phyloP scores from a whole-genome alignment of 331 rosid genomes.

The Stylosanthes scabra region DNA sequence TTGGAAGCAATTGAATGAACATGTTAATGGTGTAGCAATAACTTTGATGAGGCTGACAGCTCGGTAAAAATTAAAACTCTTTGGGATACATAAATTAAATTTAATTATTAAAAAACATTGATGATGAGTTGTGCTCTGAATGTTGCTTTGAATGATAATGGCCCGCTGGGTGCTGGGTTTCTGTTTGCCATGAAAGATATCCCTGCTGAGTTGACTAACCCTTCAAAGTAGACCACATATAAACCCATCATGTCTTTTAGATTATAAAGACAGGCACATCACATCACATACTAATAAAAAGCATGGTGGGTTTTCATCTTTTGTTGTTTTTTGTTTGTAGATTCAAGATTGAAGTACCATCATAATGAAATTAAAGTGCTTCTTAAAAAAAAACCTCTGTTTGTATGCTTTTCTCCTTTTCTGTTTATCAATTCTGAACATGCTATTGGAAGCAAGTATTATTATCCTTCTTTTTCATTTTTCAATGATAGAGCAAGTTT shows the following conservation, averaged over 20 bases:
- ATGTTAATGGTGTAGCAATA: constrained; percentile 13
- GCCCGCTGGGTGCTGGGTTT: constrained; percentile 26
- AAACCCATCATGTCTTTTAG: constrained; percentile 9
- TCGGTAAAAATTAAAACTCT: neutral
- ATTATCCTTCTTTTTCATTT: neutral
- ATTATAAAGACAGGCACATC: neutral
- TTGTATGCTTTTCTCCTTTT: neutral
- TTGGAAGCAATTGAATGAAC: constrained; percentile 12
- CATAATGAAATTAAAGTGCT: neutral
- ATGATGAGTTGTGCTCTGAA: constrained; percentile 19
- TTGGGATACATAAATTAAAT: constrained; percentile 6
- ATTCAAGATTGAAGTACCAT: neutral
- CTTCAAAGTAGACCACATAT: constrained; percentile 34
- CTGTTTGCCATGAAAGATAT: constrained; percentile 26
- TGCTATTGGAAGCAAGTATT: neutral
- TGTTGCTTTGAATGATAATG: constrained; percentile 36
- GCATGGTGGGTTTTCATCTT: neutral
- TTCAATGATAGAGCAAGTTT: neutral
- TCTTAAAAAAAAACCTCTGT: constrained; percentile 17
- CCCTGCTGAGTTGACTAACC: constrained; percentile 37
- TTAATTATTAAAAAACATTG: neutral
- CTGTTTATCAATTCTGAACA: neutral
- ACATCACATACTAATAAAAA: neutral
- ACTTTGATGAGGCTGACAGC: constrained; percentile 30
- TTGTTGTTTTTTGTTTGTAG: constrained; percentile 11